Conservation (phyloP, 192 early-diverging fungal species). For the Hyaloraphidium curvatum region DNA sequence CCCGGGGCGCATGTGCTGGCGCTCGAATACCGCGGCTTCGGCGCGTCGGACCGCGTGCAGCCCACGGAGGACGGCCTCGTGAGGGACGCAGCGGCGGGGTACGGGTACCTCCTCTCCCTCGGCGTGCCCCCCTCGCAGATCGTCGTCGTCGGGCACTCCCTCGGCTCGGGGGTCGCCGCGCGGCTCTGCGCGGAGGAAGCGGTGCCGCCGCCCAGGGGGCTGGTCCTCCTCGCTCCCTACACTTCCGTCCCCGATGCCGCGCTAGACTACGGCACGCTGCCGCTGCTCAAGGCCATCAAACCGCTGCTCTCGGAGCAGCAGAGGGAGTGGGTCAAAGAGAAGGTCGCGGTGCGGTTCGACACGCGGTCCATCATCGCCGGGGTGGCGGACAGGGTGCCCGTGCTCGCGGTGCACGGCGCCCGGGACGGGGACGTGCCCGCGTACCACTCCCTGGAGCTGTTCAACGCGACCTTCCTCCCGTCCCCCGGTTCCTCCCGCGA, state of each 20-base stretch:
- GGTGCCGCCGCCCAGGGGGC: slow-evolving; percentile 11
- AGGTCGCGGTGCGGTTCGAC: no score
- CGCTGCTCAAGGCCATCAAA: slow-evolving; percentile 18
- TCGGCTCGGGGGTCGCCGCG: slow-evolving; percentile 18
- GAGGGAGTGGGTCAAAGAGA: slow-evolving; percentile 13
- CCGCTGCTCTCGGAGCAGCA: slow-evolving; percentile 7
- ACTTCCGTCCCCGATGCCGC: slow-evolving; percentile 23
- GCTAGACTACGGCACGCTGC: slow-evolving; percentile 19
- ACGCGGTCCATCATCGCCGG: no score
- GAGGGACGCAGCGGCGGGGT: slow-evolving; percentile 19
- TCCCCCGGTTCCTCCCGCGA: no score
- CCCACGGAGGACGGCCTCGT: slow-evolving; percentile 18
- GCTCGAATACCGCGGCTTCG: slow-evolving; percentile 34
- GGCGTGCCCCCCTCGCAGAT: slow-evolving; percentile 17
- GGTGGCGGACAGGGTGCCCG: no score
- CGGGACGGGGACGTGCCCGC: slow-evolving; percentile 23
- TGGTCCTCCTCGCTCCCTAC: slow-evolving; percentile 23
- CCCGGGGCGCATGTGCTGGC: slow-evolving; percentile 19
- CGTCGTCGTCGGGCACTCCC: slow-evolving; percentile 25
- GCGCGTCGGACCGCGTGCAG: slow-evolving; percentile 18
- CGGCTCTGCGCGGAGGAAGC: neutral
- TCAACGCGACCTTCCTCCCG: no score
- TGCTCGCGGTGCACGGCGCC: slow-evolving; percentile 23
- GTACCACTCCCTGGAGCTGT: slow-evolving; percentile 11
- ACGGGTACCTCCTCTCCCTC: slow-evolving; percentile 18